Percentiles rank a stretch among this genome's conserved stretches.
phyloP scores from a whole-genome alignment of 169 alveolate species.

The Plasmodium vivax region DNA sequence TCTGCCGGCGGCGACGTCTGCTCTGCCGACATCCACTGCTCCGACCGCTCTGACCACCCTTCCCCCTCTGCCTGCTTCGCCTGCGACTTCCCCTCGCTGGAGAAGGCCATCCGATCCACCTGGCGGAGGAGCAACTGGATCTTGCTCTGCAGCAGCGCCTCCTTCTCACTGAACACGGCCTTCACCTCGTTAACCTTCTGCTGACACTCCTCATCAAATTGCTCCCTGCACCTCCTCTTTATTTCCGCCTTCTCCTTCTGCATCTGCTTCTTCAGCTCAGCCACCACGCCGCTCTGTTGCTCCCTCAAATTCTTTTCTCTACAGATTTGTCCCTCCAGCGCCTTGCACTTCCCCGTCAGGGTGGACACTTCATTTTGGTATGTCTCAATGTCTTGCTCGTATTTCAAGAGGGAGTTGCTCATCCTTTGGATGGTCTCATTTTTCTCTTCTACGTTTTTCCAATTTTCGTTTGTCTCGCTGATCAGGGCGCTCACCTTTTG shows the following conservation, averaged over 20 bases:
- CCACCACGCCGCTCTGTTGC: constrained; percentile 6
- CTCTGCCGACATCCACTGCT: background rate
- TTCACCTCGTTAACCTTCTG: constrained; percentile 33
- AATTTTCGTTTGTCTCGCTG: constrained; percentile 28
- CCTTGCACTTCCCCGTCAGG: constrained; percentile 36
- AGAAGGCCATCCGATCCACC: constrained; percentile 31
- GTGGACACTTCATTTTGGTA: constrained; percentile 24
- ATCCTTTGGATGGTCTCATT: constrained; percentile 6
- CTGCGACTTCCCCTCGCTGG: constrained; percentile 39
- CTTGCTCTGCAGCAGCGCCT: constrained; percentile 28
- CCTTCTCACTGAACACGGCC: constrained; percentile 20
- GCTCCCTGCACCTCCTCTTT: constrained; percentile 36
- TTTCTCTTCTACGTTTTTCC: constrained; percentile 40
- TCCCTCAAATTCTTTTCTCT: constrained; percentile 34
- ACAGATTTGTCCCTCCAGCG: constrained; percentile 24
- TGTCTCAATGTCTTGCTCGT: constrained; percentile 27
- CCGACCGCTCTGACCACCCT: background rate
- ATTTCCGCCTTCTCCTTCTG: constrained; percentile 38
- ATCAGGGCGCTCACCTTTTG: constrained; percentile 26
- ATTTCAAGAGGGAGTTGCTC: constrained; percentile 26
- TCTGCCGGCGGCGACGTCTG: background rate
- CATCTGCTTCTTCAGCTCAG: constrained; percentile 26
- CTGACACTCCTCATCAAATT: constrained; percentile 40
- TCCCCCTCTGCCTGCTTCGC: background rate
- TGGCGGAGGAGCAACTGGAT: constrained; percentile 17